Evolutionary conservation across 192 early-diverging fungal genomes (phyloP).

Genomic region (Helicostylum pulchrum): DNA sequence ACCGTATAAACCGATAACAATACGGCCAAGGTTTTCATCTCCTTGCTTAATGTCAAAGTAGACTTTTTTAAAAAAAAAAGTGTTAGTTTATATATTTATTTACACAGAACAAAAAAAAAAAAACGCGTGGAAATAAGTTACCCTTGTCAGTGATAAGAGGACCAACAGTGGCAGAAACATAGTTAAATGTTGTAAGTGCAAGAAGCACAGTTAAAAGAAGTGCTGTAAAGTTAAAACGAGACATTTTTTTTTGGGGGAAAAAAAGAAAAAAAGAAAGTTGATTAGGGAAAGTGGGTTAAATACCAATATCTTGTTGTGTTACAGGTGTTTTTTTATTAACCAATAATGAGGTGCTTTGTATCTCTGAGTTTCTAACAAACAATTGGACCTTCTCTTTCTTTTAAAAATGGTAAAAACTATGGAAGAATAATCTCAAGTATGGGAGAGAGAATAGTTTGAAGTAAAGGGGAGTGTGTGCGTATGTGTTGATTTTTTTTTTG

Average conservation of each 20-base stretch:
- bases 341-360: no score
- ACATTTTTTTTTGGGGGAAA: conserved; percentile 4
- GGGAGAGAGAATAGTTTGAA: no score
- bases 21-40: conserved; percentile 61
- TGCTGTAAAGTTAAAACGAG: conserved; percentile 16
- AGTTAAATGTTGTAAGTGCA: conserved; percentile 20
- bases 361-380: no score
- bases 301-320: no score
- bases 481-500: no score
- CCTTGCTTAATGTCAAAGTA: conserved; percentile 87
- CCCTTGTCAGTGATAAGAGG: conserved; percentile 66
- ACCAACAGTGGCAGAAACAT: conserved; percentile 53
- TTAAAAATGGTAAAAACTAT: no score
- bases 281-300: no score
- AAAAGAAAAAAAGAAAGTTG: no score
- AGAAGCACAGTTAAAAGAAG: conserved; percentile 19
- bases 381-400: no score
- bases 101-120: not conserved
- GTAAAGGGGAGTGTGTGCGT: no score
- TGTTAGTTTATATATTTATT: not conserved
- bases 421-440: no score
- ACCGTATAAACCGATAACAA: conserved; percentile 75
- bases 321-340: no score
- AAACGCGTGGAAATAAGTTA: conserved; percentile 12
- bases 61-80: conserved; percentile 40